A percentile compares a stretch with the other conserved stretches of the same genome.
Evolutionary conservation across 1,139 yeast genomes (phyloP).

Genomic region (Suhomyces guaymorum): DNA sequence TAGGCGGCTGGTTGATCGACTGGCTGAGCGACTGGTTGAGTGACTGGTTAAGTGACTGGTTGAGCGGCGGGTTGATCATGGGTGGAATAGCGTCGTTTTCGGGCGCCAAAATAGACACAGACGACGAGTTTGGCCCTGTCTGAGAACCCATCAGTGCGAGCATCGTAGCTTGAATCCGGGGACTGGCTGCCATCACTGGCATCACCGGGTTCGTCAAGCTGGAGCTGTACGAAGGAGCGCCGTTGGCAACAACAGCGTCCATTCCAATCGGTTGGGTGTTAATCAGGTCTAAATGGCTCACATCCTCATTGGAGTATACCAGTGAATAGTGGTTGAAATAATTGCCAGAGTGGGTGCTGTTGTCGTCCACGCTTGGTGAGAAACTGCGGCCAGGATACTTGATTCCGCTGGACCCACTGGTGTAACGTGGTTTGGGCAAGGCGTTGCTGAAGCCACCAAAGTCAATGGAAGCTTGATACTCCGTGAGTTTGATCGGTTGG

Average conservation of each 20-base stretch:
- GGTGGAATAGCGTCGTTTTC: no score
- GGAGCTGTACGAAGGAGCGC: no score
- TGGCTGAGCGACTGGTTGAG: no score
- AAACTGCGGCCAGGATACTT: constrained; percentile 15
- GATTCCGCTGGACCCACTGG: constrained; percentile 8
- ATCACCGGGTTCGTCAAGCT: no score
- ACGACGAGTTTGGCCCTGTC: no score
- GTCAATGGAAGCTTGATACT: constrained; percentile 43
- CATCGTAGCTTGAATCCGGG: no score
- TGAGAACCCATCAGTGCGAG: no score
- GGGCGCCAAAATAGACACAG: no score
- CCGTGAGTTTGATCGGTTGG: constrained; percentile 36
- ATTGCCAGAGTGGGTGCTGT: constrained; percentile 9
- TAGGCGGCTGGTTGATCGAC: no score
- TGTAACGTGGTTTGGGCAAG: constrained; percentile 27
- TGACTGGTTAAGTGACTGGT: no score
- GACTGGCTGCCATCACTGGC: no score
- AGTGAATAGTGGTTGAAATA: constrained; percentile 28
- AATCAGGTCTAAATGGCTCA: constrained; percentile 11
- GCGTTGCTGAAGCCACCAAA: constrained; percentile 45
- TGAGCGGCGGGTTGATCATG: no score
- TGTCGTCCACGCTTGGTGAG: constrained; percentile 18
- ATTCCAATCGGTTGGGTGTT: constrained; percentile 15
- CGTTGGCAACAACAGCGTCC: constrained; percentile 1
- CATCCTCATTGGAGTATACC: constrained; percentile 25